Evolutionary conservation across 1,284 basidiomycete genomes (phyloP).

Genomic region (Vanrija sp.): DNA sequence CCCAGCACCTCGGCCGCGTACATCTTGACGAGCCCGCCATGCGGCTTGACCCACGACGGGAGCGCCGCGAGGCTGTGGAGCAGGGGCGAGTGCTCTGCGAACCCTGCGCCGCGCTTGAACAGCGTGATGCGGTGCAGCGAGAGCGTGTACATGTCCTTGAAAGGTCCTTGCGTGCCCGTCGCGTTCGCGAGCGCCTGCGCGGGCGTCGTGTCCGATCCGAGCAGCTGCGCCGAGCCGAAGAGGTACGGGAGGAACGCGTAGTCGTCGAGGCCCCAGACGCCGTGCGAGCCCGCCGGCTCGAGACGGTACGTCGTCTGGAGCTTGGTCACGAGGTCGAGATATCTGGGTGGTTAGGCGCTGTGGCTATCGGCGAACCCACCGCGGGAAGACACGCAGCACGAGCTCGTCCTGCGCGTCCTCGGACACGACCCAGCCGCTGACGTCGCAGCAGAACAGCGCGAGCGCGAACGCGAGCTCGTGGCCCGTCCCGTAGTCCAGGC

Average conservation of each 20-base stretch:
- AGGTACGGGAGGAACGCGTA: constrained; percentile 87
- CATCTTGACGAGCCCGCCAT: constrained; percentile 90
- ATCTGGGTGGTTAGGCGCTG: constrained; percentile 54
- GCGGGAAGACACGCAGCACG: constrained; percentile 47
- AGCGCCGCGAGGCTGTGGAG: constrained; percentile 82
- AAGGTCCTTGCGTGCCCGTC: constrained; percentile 6
- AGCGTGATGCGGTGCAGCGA: constrained; percentile 73
- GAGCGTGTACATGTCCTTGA: constrained; percentile 70
- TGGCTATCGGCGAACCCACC: constrained; percentile 22
- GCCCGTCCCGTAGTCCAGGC: constrained; percentile 95
- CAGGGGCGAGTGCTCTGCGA: constrained; percentile 89
- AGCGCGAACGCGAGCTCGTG: constrained; percentile 86
- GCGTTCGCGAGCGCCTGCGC: constrained; percentile 29
- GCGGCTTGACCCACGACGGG: constrained; percentile 82
- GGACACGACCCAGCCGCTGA: constrained; percentile 36
- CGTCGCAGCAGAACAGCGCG: constrained; percentile 57
- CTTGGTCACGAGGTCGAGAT: constrained; percentile 75
- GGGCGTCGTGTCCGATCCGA: constrained; percentile 50
- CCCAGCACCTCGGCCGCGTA: constrained; percentile 92
- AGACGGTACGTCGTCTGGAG: constrained; percentile 86
- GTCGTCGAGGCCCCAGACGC: constrained; percentile 97
- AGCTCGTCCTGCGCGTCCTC: constrained; percentile 47
- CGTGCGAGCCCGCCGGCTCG: constrained; percentile 95
- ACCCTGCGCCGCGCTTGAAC: constrained; percentile 74
- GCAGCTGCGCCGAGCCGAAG: constrained; percentile 85